These are phyloP conservation scores for Lepidium campestre DNA, from an alignment of 441 rosid genomes.

Conservation along the genomic window DNA sequence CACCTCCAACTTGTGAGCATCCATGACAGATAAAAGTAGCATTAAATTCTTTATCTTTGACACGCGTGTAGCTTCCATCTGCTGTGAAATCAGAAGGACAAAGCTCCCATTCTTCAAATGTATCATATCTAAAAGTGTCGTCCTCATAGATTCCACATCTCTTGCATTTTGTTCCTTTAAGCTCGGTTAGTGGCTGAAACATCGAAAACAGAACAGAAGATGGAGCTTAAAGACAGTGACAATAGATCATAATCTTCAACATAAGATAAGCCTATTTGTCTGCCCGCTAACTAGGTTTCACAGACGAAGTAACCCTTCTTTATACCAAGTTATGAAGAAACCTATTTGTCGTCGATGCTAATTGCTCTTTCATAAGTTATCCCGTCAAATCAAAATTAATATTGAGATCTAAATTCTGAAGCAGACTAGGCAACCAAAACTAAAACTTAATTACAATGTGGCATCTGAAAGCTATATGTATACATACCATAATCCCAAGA, in stretches of 20 bases:
- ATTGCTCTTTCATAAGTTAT: background rate
- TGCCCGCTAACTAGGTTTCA: background rate
- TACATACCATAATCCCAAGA: too few relatives aligned
- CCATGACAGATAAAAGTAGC: conserved; percentile 62
- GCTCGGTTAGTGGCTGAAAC: conserved; percentile 60
- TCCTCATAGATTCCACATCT: conserved; percentile 84
- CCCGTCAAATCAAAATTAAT: background rate
- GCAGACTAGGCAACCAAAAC: background rate
- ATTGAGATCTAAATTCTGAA: background rate
- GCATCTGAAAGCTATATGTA: background rate
- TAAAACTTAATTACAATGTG: background rate
- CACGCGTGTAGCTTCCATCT: conserved; percentile 48
- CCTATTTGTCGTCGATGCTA: too few relatives aligned
- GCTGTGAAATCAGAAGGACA: conserved; percentile 72
- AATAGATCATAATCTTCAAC: background rate
- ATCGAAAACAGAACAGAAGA: conserved; percentile 10
- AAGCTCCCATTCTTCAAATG: conserved; percentile 85
- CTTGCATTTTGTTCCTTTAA: conserved; percentile 70
- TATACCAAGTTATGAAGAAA: too few relatives aligned
- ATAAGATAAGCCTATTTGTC: background rate
- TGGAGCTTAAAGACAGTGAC: background rate
- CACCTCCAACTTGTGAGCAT: conserved; percentile 37
- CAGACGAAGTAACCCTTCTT: background rate
- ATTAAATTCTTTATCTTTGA: conserved; percentile 49
- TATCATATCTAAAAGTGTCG: conserved; percentile 46